Conservation (phyloP, 495 filamentous ascomycete genomes). For the Bathelium albidoporum region DNA sequence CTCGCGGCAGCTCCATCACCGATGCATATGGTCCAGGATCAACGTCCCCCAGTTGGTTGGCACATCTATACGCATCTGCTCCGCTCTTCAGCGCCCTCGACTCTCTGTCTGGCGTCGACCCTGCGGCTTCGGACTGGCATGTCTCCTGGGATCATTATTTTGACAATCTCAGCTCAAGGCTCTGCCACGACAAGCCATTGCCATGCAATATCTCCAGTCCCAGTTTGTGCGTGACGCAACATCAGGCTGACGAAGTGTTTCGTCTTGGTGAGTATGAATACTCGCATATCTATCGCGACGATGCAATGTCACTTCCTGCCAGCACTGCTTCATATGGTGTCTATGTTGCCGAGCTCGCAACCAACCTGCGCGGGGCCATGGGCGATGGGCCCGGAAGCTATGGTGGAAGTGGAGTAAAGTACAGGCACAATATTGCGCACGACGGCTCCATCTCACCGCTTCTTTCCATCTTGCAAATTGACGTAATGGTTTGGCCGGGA, state of each 20-base stretch:
- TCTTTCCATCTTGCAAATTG: conserved; percentile 53
- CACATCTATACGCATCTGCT: conserved; percentile 45
- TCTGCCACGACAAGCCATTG: conserved; percentile 54
- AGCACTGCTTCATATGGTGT: conserved; percentile 47
- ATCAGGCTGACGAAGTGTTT: conserved; percentile 50
- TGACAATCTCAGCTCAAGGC: conserved; percentile 59
- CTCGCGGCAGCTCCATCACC: conserved; percentile 36
- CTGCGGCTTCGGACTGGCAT: conserved; percentile 48
- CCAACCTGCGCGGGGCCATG: conserved; percentile 40
- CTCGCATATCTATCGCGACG: conserved; percentile 54
- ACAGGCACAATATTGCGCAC: conserved; percentile 59
- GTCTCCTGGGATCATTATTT: conserved; percentile 60
- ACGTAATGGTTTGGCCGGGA: conserved; percentile 64
- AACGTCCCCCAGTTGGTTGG: conserved; percentile 39
- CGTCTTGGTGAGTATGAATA: conserved; percentile 63
- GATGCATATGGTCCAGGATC: conserved; percentile 38
- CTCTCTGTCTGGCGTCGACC: conserved; percentile 46
- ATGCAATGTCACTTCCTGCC: conserved; percentile 43
- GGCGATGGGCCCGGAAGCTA: conserved; percentile 1
- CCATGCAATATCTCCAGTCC: conserved; percentile 45
- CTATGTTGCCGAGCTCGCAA: conserved; percentile 53
- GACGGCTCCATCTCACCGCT: conserved; percentile 54
- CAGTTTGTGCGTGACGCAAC: conserved; percentile 45
- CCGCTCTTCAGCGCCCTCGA: conserved; percentile 45
- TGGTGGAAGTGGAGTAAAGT: conserved; percentile 34